These are phyloP conservation scores for Podospora bellae-mahoneyi DNA, from an alignment of 495 filamentous ascomycete genomes.

Conservation along the genomic window DNA sequence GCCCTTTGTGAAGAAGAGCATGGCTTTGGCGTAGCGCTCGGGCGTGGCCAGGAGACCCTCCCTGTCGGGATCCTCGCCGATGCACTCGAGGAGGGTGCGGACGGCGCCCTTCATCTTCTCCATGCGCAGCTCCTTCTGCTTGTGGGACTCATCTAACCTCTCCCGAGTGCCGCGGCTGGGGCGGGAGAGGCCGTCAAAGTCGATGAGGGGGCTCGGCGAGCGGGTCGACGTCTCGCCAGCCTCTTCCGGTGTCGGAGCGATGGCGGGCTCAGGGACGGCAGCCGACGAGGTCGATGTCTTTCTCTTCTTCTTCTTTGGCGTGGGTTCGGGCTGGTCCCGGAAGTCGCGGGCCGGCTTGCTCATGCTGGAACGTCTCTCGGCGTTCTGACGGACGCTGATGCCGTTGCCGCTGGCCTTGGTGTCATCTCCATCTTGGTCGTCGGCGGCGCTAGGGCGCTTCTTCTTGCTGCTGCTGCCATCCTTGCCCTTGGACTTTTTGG, in stretches of 20 bases:
- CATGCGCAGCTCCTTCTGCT: conserved; percentile 66
- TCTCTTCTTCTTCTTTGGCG: conserved; percentile 41
- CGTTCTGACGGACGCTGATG: conserved; percentile 12
- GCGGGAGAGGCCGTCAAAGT: conserved; percentile 72
- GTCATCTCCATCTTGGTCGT: conserved; percentile 14
- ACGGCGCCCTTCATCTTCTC: conserved; percentile 81
- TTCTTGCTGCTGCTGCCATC: conserved; percentile 15
- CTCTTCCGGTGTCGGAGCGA: conserved; percentile 16
- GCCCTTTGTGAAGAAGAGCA: conserved; percentile 98
- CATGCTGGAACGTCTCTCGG: conserved; percentile 49
- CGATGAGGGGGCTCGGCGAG: conserved; percentile 62
- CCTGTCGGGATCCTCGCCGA: conserved; percentile 91
- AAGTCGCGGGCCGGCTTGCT: conserved; percentile 71
- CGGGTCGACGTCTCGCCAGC: conserved; percentile 30
- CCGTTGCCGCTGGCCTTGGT: conserved; percentile 23
- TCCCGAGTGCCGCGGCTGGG: conserved; percentile 74
- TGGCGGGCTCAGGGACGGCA: not conserved
- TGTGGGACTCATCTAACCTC: conserved; percentile 71
- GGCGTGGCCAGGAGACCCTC: conserved; percentile 88
- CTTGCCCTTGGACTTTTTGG: conserved; percentile 15
- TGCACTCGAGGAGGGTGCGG: conserved; percentile 86
- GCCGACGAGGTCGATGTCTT: conserved; percentile 27
- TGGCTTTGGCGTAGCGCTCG: conserved; percentile 87
- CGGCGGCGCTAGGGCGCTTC: conserved; percentile 24
- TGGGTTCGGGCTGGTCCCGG: conserved; percentile 59